A percentile compares a stretch with the other conserved stretches of the same genome.
These are phyloP conservation scores for Reutealis trisperma DNA, from an alignment of 345 rosid species.

Conservation along the genomic window DNA sequence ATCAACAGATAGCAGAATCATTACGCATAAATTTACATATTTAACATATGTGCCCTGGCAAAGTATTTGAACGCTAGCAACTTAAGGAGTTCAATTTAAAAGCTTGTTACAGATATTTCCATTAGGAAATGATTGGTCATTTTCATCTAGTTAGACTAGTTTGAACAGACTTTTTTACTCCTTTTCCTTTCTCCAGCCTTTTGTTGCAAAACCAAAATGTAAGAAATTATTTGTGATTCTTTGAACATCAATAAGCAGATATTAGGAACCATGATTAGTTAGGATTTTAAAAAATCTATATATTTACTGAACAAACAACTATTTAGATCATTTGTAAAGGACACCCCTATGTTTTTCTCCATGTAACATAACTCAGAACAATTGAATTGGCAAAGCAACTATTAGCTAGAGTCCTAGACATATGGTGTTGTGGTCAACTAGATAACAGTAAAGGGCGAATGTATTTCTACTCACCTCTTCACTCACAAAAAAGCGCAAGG, in stretches of 20 bases:
- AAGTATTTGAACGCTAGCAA: neutral
- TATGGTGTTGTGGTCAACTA: neutral
- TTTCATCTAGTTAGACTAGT: neutral
- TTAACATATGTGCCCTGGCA: neutral
- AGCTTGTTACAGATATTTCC: neutral
- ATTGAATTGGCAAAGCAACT: neutral
- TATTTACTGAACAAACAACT: neutral
- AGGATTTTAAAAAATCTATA: neutral
- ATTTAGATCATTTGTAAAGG: neutral
- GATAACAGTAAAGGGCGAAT: neutral
- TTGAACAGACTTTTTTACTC: neutral
- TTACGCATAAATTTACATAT: neutral
- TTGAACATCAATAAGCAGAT: neutral
- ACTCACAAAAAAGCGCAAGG: slow-evolving; percentile 56
- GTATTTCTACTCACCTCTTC: slow-evolving; percentile 63
- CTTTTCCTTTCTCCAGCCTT: neutral
- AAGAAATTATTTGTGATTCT: neutral
- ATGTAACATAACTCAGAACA: neutral
- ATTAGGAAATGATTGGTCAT: neutral
- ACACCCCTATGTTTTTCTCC: neutral
- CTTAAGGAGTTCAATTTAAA: neutral
- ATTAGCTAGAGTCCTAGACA: neutral
- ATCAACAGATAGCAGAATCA: neutral
- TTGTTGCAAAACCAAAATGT: neutral
- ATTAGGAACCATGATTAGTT: neutral